phyloP scores from a whole-genome alignment of 352 stramenopile genomes.

The Phytophthora foliorum region DNA sequence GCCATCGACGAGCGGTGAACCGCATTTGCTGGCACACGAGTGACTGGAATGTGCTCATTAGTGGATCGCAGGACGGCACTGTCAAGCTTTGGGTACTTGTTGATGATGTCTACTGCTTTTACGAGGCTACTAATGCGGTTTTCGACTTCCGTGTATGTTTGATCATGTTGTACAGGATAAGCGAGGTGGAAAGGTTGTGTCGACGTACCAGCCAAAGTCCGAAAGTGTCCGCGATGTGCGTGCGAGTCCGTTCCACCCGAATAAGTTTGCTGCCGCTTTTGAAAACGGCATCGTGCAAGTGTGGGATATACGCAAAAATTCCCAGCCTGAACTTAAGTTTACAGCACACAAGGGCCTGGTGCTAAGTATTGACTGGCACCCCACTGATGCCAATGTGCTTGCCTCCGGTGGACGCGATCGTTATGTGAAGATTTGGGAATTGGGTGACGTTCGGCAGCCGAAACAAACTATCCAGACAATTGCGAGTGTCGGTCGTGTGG shows the following conservation, averaged over 20 bases:
- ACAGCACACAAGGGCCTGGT: slow-evolving; percentile 89
- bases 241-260: slow-evolving; percentile 76
- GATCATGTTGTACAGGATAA: slow-evolving; percentile 61
- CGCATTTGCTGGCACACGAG: slow-evolving; percentile 90
- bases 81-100: slow-evolving; percentile 87
- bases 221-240: slow-evolving; percentile 89
- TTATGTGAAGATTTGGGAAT: slow-evolving; percentile 91
- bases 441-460: slow-evolving; percentile 75
- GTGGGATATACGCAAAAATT: slow-evolving; percentile 89
- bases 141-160: neutral
- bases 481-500: slow-evolving; percentile 82
- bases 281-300: slow-evolving; percentile 91
- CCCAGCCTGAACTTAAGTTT: slow-evolving; percentile 86
- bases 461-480: slow-evolving; percentile 90
- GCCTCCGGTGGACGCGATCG: slow-evolving; percentile 87
- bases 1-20: slow-evolving; percentile 87
- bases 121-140: neutral
- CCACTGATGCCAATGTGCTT: slow-evolving; percentile 66
- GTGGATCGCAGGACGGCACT: slow-evolving; percentile 87
- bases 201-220: slow-evolving; percentile 87
- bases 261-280: slow-evolving; percentile 85
- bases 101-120: neutral
- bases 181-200: slow-evolving; percentile 70
- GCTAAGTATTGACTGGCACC: slow-evolving; percentile 88
- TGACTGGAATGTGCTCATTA: slow-evolving; percentile 85